These are phyloP conservation scores for Elasticomyces elasticus DNA, from an alignment of 495 filamentous ascomycete genomes.

Conservation along the genomic window DNA sequence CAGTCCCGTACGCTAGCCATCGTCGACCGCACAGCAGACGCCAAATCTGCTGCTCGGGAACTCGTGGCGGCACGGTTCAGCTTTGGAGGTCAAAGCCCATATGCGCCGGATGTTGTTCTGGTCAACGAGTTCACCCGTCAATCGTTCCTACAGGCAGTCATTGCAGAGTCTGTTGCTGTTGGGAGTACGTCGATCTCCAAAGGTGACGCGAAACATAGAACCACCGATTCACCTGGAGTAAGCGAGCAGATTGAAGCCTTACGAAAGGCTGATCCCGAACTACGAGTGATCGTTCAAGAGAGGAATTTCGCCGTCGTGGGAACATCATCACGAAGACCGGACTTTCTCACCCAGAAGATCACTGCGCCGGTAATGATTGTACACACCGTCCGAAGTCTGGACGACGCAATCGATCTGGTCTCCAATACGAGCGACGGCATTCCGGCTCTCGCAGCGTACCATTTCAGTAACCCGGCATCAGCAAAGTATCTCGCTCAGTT, in stretches of 20 bases:
- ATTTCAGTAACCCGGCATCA: conserved; percentile 38
- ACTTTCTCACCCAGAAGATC: neutral
- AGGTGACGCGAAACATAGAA: neutral
- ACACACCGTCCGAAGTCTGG: conserved; percentile 34
- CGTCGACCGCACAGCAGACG: conserved; percentile 44
- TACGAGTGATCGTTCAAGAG: conserved; percentile 8
- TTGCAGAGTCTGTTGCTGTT: conserved; percentile 20
- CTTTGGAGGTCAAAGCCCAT: conserved; percentile 41
- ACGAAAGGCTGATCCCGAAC: neutral
- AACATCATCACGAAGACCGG: neutral
- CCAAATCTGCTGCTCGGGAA: conserved; percentile 37
- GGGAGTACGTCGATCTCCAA: neutral
- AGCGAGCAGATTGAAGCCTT: conserved; percentile 3
- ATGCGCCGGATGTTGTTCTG: conserved; percentile 45
- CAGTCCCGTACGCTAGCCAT: conserved; percentile 36
- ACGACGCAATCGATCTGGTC: conserved; percentile 39
- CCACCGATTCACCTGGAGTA: neutral
- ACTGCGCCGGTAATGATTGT: conserved; percentile 25
- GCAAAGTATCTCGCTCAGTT: conserved; percentile 47
- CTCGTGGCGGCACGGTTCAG: conserved; percentile 42
- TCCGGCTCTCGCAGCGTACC: conserved; percentile 38
- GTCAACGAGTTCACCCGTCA: conserved; percentile 49
- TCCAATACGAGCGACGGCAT: conserved; percentile 9
- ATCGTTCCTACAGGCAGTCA: conserved; percentile 38
- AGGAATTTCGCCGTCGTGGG: conserved; percentile 5